A percentile compares a stretch with the other conserved stretches of the same genome.
Conservation (phyloP, 2,329 filamentous ascomycete species). For the Periconia sp. region DNA sequence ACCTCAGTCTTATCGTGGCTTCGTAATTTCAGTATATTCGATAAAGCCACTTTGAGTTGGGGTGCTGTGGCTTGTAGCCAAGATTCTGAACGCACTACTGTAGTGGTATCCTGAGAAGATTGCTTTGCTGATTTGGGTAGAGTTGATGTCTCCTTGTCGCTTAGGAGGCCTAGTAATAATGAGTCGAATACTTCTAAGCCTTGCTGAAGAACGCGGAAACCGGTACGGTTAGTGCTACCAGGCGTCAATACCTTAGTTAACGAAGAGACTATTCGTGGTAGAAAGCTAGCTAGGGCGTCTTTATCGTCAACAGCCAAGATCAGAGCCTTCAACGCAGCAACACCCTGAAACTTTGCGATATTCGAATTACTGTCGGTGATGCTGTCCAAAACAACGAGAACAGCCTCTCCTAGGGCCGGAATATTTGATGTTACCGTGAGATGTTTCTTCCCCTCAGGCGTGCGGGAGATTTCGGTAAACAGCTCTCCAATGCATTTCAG, state of each 20-base stretch:
- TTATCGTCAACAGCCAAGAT: constrained; percentile 70
- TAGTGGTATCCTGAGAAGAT: constrained; percentile 19
- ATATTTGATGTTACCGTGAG: constrained; percentile 65
- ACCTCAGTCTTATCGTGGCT: constrained; percentile 74
- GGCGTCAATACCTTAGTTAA: constrained; percentile 77
- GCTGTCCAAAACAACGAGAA: constrained; percentile 80
- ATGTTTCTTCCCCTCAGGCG: constrained; percentile 57
- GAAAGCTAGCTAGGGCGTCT: constrained; percentile 80
- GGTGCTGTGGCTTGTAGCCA: constrained; percentile 83
- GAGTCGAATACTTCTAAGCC: constrained; percentile 65
- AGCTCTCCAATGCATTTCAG: constrained; percentile 73
- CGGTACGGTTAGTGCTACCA: constrained; percentile 65
- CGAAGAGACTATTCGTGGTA: constrained; percentile 85
- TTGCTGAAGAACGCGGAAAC: constrained; percentile 68
- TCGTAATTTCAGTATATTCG: constrained; percentile 76
- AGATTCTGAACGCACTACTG: constrained; percentile 52
- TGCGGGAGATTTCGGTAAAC: constrained; percentile 63
- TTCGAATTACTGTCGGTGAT: constrained; percentile 68
- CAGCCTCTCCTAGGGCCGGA: constrained; percentile 79
- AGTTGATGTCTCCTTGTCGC: constrained; percentile 48
- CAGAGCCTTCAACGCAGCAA: constrained; percentile 68
- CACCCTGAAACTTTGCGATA: constrained; percentile 73
- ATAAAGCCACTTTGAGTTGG: constrained; percentile 84
- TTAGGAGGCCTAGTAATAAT: constrained; percentile 53
- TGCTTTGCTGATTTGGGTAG: constrained; percentile 24